Base-by-base conservation (phyloP, 2,329 filamentous ascomycete species). In the Colletotrichum graminicola region DNA sequence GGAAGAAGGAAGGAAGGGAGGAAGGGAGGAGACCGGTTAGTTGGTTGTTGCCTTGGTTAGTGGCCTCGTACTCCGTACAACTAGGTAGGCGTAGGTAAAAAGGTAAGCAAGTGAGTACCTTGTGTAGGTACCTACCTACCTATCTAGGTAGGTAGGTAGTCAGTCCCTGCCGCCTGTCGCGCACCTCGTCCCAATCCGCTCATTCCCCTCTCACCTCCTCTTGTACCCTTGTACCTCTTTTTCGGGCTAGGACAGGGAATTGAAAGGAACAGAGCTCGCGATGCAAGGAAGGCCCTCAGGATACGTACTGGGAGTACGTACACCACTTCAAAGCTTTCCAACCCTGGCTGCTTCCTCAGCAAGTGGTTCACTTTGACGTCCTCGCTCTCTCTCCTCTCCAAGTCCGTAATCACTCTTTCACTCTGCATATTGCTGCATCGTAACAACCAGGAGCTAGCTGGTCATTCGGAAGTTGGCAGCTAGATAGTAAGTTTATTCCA, bases 201-300 rank as follows among this genome's bases (percentile, higher is more conserved):
- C 32, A 23, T 63, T 32, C 34, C 34, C 47, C 32, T 32, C n/a
- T 66, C 29, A 34, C 61, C 36, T 63, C 39, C 32, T 36, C 39
- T 47, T 45, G 39, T 63, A 67, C 14, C 36, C 16, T 39, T 34
- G 65, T 39, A 39, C 12, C 43, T 49, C 45, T 12, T 39, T 16
- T 49, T 43, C 23, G 5, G 41, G 60, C 43, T 26, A 51, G 34
- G 43, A 43, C 26, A 41, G 18, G 45, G 52, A n/a, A 23, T 1
- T n/a, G 14, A 10, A 39, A 18, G 43, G 45, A 43, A 26, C 29
- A 45, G 26, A 29, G 61, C 61, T 54, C 34, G 23, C n/a, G 16
- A 63, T 54, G 49, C 47, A 55, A 34, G 61, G 60, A 62, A 63
- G 36, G 23, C n/a, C 32, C 6, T 7, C 29, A 49, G n/a, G 43